Base-by-base conservation (phyloP, 805 yeast species). In the Monosporozyma siamensis region DNA sequence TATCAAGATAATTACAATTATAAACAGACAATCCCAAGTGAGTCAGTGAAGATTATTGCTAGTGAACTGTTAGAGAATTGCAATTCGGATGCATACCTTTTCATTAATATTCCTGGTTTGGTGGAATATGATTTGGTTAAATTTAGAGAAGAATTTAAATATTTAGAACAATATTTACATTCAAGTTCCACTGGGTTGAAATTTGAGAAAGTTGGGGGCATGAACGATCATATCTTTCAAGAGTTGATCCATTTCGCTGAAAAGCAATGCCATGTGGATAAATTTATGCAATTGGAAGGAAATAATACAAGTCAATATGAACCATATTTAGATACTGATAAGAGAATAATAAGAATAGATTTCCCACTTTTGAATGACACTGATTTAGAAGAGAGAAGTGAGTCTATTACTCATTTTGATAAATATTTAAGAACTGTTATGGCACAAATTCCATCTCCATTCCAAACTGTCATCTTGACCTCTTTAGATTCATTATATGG, bases 401-500 rank as follows among this genome's bases (percentile, higher is more conserved):
- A 50, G 15, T 64, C 64, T 1, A 54, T 77, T 25, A 50, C 57
- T 11, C 54, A 63, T 23, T 65, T 71, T 38, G 79, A 74, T 49
- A 72, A 68, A 37, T 61, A 67, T 37, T 51, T 85, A 9, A 67
- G 82, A 41, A 68, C 69, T 15, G 68, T 83, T 4, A 47, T 83
- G n/a, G 72, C 83, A 29, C 77, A 75, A 42, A 59, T 83, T 10
- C 95, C 96, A 1, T 70, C 89, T 0, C 95, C 95, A 0, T 74
- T 75, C 46, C 72, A 71, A 43, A 67, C 87, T 2, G 63, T 88
- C 2, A 58, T 86, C 2, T 66, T 78, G 44, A 76, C 88, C 0
- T 68, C 80, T 0, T 37, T 59, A 9, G 51, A 55, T 3, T 58
- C 66, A n/a, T n/a, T n/a, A n/a, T n/a, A n/a, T n/a, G n/a, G n/a